A percentile compares a stretch with the other conserved stretches of the same genome.
phyloP scores from a whole-genome alignment of 768 basidiomycete species.

The Mycena galopus region DNA sequence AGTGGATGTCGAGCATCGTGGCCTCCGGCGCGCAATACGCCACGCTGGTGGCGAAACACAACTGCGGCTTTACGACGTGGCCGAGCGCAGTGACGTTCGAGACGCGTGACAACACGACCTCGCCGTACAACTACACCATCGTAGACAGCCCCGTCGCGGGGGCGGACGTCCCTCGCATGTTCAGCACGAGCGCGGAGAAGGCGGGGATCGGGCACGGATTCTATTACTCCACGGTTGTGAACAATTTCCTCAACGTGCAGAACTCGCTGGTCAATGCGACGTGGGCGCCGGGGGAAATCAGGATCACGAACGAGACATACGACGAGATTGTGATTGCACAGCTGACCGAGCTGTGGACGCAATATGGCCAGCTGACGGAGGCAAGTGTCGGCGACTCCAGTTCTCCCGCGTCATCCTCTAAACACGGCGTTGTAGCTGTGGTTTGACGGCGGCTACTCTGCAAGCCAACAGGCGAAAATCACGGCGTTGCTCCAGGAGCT shows the following conservation, averaged over 20 bases:
- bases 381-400: slow-evolving; percentile 7
- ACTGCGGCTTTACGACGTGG: slow-evolving; percentile 28
- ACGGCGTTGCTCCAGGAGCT: slow-evolving; percentile 24
- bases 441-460: slow-evolving; percentile 30
- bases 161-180: slow-evolving; percentile 24
- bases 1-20: slow-evolving; percentile 28
- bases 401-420: too few species aligned
- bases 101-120: slow-evolving; percentile 27
- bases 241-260: slow-evolving; percentile 29
- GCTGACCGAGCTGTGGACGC: slow-evolving; percentile 28
- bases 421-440: too few species aligned
- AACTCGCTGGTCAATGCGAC: slow-evolving; percentile 31
- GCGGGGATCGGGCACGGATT: slow-evolving; percentile 29
- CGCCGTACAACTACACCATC: slow-evolving; percentile 27
- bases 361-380: slow-evolving; percentile 25
- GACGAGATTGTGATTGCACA: slow-evolving; percentile 27
- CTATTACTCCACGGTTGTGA: slow-evolving; percentile 28
- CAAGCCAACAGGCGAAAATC: slow-evolving; percentile 24
- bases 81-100: slow-evolving; percentile 22
- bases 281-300: slow-evolving; percentile 26
- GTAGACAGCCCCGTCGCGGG: slow-evolving; percentile 22
- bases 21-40: slow-evolving; percentile 24
- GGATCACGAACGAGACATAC: slow-evolving; percentile 30
- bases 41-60: slow-evolving; percentile 29
- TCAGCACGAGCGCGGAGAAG: slow-evolving; percentile 27